A percentile compares a stretch with the other conserved stretches of the same genome.
Evolutionary conservation across 208 protist species (phyloP).

Genomic region (Leishmania tarentolae): DNA sequence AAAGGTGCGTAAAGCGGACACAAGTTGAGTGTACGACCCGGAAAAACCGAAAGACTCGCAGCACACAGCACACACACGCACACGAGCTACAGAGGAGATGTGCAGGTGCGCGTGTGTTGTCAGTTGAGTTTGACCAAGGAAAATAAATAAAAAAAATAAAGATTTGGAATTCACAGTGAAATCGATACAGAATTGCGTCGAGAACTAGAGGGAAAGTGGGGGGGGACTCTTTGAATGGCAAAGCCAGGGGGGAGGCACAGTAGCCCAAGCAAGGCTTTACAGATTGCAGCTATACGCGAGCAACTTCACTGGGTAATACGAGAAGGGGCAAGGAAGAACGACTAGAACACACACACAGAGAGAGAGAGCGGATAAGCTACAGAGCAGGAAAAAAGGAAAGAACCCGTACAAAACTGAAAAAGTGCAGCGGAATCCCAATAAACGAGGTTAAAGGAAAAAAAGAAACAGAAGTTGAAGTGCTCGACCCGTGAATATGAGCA

Average conservation of each 20-base stretch:
- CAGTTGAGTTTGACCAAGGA: background rate
- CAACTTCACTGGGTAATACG: background rate
- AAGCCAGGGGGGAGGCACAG: background rate
- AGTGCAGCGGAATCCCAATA: background rate
- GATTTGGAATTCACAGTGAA: background rate
- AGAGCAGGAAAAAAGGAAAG: background rate
- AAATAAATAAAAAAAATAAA: background rate
- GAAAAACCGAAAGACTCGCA: background rate
- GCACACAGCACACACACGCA: background rate
- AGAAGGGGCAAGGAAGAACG: constrained; percentile 1
- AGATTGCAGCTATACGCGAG: background rate
- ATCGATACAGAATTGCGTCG: background rate
- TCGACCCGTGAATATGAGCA: background rate
- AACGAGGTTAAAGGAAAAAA: background rate
- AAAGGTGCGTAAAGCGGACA: background rate
- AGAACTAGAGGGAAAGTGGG: background rate
- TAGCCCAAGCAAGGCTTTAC: background rate
- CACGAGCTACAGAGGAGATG: background rate
- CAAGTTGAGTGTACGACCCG: background rate
- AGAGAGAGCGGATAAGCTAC: background rate
- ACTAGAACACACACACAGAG: too few species aligned
- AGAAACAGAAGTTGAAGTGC: background rate
- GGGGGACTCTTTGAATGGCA: background rate
- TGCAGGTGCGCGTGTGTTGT: too few species aligned
- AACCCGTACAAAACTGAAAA: background rate